Percentiles rank a stretch among this genome's conserved stretches.
Conservation (phyloP, 257 asterid species). For the Dorcoceras hygrometricum region DNA sequence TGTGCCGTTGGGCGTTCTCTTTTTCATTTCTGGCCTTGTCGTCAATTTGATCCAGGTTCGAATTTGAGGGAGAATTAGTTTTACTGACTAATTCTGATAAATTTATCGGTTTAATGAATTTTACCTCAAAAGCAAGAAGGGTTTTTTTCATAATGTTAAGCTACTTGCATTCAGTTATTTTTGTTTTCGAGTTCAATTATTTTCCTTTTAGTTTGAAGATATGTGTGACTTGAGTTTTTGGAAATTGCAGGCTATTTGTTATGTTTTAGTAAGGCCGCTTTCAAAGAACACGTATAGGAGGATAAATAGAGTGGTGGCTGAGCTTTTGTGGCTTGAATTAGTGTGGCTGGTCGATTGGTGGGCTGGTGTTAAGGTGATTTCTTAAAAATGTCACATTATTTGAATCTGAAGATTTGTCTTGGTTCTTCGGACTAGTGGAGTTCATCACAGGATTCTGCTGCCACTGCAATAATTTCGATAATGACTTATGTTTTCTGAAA, state of each 20-base stretch:
- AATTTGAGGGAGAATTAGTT: background rate
- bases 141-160: background rate
- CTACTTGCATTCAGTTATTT: background rate
- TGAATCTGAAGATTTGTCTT: background rate
- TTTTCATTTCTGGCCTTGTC: conserved; percentile 79
- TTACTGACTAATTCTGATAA: background rate
- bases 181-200: conserved; percentile 1
- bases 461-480: background rate
- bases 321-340: conserved; percentile 90
- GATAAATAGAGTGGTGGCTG: conserved; percentile 71
- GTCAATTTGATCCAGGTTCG: conserved; percentile 75
- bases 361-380: conserved; percentile 86
- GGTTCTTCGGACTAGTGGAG: background rate
- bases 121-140: background rate
- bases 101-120: background rate
- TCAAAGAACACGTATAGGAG: conserved; percentile 83
- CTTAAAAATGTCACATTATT: background rate
- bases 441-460: background rate
- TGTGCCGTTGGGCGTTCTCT: conserved; percentile 80
- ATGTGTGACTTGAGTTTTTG: background rate
- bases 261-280: conserved; percentile 59
- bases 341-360: conserved; percentile 98
- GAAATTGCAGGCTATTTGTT: conserved; percentile 60
- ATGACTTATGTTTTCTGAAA: background rate
- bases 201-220: conserved; percentile 16